Evolutionary conservation across 306 rosid genomes (phyloP), one percentile per base, ranked within the genome.

Genomic region (Cucurbita argyrosperma): DNA sequence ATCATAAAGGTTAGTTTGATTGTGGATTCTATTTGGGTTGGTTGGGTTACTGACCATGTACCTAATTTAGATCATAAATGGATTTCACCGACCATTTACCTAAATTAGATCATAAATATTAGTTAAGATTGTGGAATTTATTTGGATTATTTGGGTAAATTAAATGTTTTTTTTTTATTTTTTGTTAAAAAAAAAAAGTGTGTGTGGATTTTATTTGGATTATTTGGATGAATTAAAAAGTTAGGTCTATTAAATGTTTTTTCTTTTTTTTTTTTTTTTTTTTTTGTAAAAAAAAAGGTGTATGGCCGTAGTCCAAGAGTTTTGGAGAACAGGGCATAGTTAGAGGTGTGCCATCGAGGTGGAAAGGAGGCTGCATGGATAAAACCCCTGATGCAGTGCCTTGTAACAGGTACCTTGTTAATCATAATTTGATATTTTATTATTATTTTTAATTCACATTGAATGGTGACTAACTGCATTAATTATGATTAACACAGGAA

Each of bases 341-440:
- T 3, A 88, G 89, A 47, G 84, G 88, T 45, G 56, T 91, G 75
- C 96, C 97, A 6, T 52, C 84, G 60, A 84, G 76, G 80, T 91
- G 97, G 97, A 89, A 82, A 77, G 97, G 96, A 79, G 60, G 58
- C n/a, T 91, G 96, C 79, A 56, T 62, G n/a, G 79, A 52, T 47
- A 50, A 74, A 10, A 11, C 63, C n/a, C 4, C 0, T 1, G 52
- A 76, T 9, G 82, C 82, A 49, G 83, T 91, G 64, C 43, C 39
- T 30, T 91, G 96, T 79, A 91, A 91, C 76, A 82, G 84, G 35
- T 30, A 2, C 4, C 2, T 30, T 30, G 35, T 30, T 30, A 30
- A 30, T 30, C 35, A 30, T 30, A 30, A 2, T 30, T 30, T 30
- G 35, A 30, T 30, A 30, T 30, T 30, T 30, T 30, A 30, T 30